A percentile compares a stretch with the other conserved stretches of the same genome.
phyloP scores from a whole-genome alignment of 1,139 yeast genomes.

The Eremothecium gossypii region DNA sequence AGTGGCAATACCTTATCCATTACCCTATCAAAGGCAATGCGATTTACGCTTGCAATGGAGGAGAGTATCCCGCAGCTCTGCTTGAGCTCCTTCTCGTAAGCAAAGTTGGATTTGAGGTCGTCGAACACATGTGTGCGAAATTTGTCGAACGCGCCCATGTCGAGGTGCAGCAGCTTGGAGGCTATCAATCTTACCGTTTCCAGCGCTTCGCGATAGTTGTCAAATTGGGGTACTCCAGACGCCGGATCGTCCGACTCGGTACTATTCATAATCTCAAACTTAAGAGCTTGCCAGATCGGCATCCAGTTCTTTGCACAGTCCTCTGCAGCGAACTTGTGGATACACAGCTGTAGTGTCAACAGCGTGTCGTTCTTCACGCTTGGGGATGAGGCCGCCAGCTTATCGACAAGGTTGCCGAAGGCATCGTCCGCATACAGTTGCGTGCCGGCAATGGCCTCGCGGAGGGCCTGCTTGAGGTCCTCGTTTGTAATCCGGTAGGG shows the following conservation, averaged over 20 bases:
- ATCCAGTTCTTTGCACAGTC: conserved; percentile 53
- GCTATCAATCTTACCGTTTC: conserved; percentile 39
- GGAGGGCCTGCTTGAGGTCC: conserved; percentile 54
- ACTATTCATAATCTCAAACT: conserved; percentile 76
- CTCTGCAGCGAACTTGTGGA: conserved; percentile 41
- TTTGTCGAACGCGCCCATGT: conserved; percentile 28
- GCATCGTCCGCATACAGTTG: conserved; percentile 61
- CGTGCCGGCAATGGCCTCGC: conserved; percentile 53
- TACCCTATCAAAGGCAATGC: conserved; percentile 39
- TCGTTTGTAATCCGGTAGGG: conserved; percentile 75
- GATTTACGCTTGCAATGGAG: conserved; percentile 41
- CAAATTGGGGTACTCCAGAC: conserved; percentile 23
- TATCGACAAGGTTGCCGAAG: conserved; percentile 71
- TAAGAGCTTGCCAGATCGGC: conserved; percentile 78
- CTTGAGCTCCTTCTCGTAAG: conserved; percentile 45
- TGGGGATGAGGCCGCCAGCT: conserved; percentile 74
- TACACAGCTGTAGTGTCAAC: conserved; percentile 49
- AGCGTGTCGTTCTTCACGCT: conserved; percentile 70
- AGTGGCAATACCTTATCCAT: conserved; percentile 33
- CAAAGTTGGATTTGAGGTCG: conserved; percentile 52
- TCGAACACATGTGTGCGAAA: conserved; percentile 37
- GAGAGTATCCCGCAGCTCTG: conserved; percentile 56
- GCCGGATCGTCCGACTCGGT: conserved; percentile 38
- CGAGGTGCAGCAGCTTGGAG: conserved; percentile 27
- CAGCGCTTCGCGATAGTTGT: conserved; percentile 41